phyloP scores from a whole-genome alignment of 345 rosid genomes.

The Schrenkiella parvula region DNA sequence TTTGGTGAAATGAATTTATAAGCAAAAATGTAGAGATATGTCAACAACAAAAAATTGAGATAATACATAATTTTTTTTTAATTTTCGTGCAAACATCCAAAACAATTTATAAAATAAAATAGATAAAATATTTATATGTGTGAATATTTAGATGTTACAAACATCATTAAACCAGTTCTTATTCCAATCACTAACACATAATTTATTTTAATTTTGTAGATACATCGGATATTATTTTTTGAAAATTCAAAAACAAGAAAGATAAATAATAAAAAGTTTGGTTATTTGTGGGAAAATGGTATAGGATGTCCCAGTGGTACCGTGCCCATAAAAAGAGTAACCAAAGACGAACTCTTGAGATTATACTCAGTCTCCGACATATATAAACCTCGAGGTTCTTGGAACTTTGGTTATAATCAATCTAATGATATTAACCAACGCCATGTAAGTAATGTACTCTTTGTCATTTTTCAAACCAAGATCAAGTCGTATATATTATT shows the following conservation, averaged over 20 bases:
- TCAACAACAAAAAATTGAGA: no score
- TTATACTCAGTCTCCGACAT: not conserved
- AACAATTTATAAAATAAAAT: no score
- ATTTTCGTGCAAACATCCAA: no score
- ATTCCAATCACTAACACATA: not conserved
- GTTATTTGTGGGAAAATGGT: not conserved
- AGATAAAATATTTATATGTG: no score
- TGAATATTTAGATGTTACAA: no score
- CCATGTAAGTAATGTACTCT: not conserved
- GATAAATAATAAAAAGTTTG: not conserved
- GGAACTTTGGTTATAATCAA: constrained; percentile 1
- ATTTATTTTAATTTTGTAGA: not conserved
- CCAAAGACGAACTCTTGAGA: not conserved
- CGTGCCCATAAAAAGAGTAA: not conserved
- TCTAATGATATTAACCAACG: not conserved
- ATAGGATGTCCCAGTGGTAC: not conserved
- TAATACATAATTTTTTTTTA: no score
- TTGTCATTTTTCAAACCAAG: not conserved
- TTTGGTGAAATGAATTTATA: no score
- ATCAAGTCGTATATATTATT: not conserved
- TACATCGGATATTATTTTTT: not conserved
- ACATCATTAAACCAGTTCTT: no score
- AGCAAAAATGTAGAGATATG: no score
- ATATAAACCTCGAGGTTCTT: not conserved
- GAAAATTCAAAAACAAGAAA: not conserved